Conservation (phyloP, 2,329 filamentous ascomycete species). For the Ophiostoma tasmaniense region DNA sequence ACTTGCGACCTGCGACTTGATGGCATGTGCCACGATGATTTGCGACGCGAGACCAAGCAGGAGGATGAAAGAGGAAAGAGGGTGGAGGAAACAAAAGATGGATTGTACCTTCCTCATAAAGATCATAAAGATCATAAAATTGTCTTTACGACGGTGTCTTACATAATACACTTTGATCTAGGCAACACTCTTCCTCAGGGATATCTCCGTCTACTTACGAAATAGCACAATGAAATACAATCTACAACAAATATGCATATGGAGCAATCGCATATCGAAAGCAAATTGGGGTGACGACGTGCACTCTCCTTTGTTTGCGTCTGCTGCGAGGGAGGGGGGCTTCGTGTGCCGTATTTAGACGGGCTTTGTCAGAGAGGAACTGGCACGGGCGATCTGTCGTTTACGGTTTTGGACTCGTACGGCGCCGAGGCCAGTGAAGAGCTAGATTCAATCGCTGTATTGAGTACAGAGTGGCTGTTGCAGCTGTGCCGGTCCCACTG, state of each 20-base stretch:
- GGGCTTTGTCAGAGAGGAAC: background rate
- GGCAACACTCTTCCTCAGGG: background rate
- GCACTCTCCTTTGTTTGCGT: background rate
- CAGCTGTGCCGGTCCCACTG: too few relatives aligned
- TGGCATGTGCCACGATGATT: background rate
- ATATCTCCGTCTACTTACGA: too few relatives aligned
- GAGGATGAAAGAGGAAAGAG: background rate
- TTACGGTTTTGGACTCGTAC: slow-evolving; percentile 2
- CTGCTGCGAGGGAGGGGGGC: background rate
- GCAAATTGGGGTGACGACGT: slow-evolving; percentile 10
- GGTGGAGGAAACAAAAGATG: background rate
- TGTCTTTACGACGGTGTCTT: background rate
- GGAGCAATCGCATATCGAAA: background rate
- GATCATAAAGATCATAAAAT: background rate
- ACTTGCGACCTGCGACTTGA: background rate
- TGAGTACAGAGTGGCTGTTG: background rate
- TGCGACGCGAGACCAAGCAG: background rate
- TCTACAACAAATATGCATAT: background rate
- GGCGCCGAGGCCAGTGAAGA: background rate
- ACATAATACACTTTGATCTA: background rate
- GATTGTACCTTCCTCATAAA: background rate
- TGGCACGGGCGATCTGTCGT: slow-evolving; percentile 1
- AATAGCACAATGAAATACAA: background rate
- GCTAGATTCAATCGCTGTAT: background rate
- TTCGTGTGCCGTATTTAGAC: background rate